Percentiles rank a stretch among this genome's conserved stretches.
These are phyloP conservation scores for Adansonia gregorii DNA, from an alignment of 441 rosid species.

Conservation along the genomic window DNA sequence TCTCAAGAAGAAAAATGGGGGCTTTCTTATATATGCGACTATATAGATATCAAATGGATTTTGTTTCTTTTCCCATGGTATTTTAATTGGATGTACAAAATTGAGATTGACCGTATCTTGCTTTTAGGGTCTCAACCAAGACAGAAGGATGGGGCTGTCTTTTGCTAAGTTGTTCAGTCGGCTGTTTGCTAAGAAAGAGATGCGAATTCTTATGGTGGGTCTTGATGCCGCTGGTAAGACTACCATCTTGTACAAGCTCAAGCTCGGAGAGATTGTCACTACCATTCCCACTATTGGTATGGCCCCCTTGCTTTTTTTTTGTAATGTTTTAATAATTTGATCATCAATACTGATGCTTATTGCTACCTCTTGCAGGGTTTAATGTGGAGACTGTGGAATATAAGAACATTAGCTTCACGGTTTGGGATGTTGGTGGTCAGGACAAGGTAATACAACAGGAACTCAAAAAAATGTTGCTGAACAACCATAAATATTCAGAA, in stretches of 20 bases:
- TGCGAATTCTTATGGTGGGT: constrained; percentile 97
- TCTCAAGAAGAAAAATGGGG: neutral
- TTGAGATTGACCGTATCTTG: neutral
- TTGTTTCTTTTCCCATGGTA: neutral
- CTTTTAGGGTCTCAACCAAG: constrained; percentile 32
- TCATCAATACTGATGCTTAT: constrained; percentile 10
- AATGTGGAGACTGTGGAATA: constrained; percentile 87
- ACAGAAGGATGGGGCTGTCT: constrained; percentile 57
- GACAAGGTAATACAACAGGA: constrained; percentile 53
- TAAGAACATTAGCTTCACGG: constrained; percentile 85
- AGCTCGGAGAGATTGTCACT: constrained; percentile 68
- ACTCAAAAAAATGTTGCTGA: neutral
- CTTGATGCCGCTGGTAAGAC: constrained; percentile 93
- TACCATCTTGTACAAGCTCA: constrained; percentile 68
- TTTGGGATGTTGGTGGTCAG: constrained; percentile 92
- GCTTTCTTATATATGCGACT: neutral
- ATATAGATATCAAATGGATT: neutral
- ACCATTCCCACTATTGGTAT: constrained; percentile 71
- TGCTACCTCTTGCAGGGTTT: constrained; percentile 48
- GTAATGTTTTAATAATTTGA: neutral
- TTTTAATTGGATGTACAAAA: neutral
- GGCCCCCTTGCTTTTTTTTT: neutral
- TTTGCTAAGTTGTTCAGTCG: constrained; percentile 68
- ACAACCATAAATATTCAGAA: neutral
- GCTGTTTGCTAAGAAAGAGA: constrained; percentile 89